Base-by-base conservation (phyloP, 768 basidiomycete genomes). In the Galerina sulciceps region DNA sequence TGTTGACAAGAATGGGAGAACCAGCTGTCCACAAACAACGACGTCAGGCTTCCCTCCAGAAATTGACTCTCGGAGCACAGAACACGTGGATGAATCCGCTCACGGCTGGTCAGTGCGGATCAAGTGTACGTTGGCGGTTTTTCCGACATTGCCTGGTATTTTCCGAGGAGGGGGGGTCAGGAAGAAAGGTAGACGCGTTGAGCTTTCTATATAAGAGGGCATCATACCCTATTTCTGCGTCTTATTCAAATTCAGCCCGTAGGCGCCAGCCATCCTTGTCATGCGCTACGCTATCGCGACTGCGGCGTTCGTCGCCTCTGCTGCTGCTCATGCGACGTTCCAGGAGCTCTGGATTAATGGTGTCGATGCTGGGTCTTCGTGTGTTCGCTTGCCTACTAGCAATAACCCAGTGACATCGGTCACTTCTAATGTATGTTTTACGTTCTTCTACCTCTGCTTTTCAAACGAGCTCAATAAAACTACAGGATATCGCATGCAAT, bases 281-380 rank as follows among this genome's bases (percentile, higher is more conserved):
- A 75, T 78, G 75, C 65, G 76, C 56, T 65, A 71, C 53, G 58
- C 72, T 23, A 60, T 71, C 35, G 58, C 75, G 43, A 66, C 68
- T n/a, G 76, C 75, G 10, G 68, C 73, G 11, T 65, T 80, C 43
- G 63, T 73, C 49, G 76, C 74, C 1, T 73, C 74, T 46, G 81
- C 66, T n/a, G 73, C 77, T 23, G 81, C 81, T 4, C 82, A 83
- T 65, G 79, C 82, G 31, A 83, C 82, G 3, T 85, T 80, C 74
- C 82, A 85, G 66, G 74, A 83, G 59, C 63, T 85, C 48, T 84
- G 83, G 82, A 74, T 83, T 50, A 80, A 81, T 53, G 75, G 74
- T 52, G 77, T 80, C 23, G 82, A 83, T 63, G 76, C 77, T 58
- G 81, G 79, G 48, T 71, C 66, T 34, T 75, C 77, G 50, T 85